phyloP scores from a whole-genome alignment of 768 basidiomycete genomes.

The Boletellus sp. region DNA sequence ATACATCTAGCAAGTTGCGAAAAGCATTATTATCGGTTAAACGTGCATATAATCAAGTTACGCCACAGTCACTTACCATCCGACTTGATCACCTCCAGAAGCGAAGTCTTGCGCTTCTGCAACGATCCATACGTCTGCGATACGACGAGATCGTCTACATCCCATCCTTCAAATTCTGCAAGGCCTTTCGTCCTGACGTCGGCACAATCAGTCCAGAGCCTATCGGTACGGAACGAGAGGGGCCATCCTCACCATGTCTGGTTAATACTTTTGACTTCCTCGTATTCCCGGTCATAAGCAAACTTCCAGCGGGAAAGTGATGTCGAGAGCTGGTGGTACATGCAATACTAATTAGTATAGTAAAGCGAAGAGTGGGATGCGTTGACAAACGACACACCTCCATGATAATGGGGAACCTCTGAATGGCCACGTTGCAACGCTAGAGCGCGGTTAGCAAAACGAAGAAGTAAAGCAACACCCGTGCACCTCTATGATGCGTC shows the following conservation, averaged over 20 bases:
- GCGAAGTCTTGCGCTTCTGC: slow-evolving; percentile 33
- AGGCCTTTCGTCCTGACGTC: slow-evolving; percentile 33
- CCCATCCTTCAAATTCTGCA: slow-evolving; percentile 42
- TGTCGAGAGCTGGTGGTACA: slow-evolving; percentile 19
- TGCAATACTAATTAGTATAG: background rate
- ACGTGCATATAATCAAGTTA: background rate
- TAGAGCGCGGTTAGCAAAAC: background rate
- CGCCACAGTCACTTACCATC: slow-evolving; percentile 32
- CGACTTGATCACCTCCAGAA: slow-evolving; percentile 37
- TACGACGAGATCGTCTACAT: slow-evolving; percentile 38
- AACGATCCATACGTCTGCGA: slow-evolving; percentile 39
- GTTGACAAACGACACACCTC: slow-evolving; percentile 8
- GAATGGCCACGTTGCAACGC: background rate
- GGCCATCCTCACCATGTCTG: slow-evolving; percentile 13
- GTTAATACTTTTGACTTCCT: slow-evolving; percentile 6
- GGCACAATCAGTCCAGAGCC: background rate
- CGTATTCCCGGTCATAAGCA: slow-evolving; percentile 8
- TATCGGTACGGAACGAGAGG: background rate
- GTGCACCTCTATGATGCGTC: slow-evolving; percentile 2
- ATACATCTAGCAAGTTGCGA: slow-evolving; percentile 16
- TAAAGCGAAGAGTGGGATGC: background rate
- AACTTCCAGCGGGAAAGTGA: slow-evolving; percentile 27
- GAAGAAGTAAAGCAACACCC: background rate
- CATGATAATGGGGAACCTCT: slow-evolving; percentile 15
- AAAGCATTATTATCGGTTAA: background rate